Conservation (phyloP, 352 stramenopile genomes). For the Halophytophthora batemanensis region DNA sequence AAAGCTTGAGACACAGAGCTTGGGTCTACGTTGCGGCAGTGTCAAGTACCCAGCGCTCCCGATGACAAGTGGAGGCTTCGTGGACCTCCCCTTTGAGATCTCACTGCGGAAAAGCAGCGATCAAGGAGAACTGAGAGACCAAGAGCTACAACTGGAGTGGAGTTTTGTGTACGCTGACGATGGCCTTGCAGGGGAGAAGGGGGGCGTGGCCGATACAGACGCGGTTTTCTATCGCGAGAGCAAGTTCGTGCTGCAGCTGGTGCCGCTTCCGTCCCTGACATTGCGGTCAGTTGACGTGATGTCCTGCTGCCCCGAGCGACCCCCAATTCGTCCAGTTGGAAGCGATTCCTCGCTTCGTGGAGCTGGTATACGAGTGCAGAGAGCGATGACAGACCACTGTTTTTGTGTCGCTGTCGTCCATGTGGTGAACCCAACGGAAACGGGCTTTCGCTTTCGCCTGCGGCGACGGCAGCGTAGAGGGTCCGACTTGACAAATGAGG, state of each 20-base stretch:
- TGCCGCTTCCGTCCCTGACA: conserved; percentile 49
- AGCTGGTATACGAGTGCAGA: neutral
- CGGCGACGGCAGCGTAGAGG: neutral
- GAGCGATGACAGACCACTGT: conserved; percentile 42
- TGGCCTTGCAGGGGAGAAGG: neutral
- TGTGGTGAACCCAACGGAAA: conserved; percentile 70
- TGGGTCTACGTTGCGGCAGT: conserved; percentile 20
- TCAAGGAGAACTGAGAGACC: conserved; percentile 19
- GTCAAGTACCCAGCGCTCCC: conserved; percentile 21
- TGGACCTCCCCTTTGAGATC: conserved; percentile 39
- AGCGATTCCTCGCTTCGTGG: neutral
- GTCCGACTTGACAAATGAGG: conserved; percentile 8
- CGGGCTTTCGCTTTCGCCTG: conserved; percentile 52
- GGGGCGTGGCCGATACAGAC: neutral
- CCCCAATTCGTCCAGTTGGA: neutral
- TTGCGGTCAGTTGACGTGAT: conserved; percentile 39
- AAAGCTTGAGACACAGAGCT: conserved; percentile 15
- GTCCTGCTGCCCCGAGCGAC: conserved; percentile 24
- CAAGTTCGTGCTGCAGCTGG: conserved; percentile 40
- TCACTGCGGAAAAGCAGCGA: conserved; percentile 18
- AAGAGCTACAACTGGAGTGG: conserved; percentile 57
- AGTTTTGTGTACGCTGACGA: conserved; percentile 56
- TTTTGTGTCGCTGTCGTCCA: conserved; percentile 50
- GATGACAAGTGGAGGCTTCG: conserved; percentile 28
- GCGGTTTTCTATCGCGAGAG: conserved; percentile 52